Evolutionary conservation across 108 stramenopile species (phyloP).

Genomic region (Nannochloropsis gaditana): DNA sequence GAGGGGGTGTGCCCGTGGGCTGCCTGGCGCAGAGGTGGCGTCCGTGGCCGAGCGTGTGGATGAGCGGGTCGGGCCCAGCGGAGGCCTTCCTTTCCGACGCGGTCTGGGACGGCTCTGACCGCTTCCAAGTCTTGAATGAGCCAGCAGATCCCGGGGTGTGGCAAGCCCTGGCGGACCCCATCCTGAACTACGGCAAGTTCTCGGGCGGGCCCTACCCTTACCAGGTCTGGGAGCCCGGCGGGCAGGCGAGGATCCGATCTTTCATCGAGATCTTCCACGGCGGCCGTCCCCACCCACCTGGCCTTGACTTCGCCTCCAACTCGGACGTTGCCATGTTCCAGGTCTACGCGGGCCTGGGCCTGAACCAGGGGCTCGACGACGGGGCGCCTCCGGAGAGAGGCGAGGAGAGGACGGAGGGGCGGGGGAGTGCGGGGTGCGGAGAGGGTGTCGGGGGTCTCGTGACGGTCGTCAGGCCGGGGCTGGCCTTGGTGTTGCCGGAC

Average conservation of each 20-base stretch:
- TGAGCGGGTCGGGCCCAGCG: neutral
- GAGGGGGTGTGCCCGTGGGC: neutral
- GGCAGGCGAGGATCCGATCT: neutral
- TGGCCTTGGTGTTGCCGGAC: neutral
- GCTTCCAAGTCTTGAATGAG: slow-evolving; percentile 3
- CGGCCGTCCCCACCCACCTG: neutral
- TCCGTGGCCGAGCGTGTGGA: neutral
- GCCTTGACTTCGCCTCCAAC: slow-evolving; percentile 1
- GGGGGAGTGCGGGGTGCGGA: too few relatives aligned
- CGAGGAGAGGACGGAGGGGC: neutral
- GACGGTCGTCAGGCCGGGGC: neutral
- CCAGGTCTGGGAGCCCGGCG: neutral
- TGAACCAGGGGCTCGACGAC: neutral
- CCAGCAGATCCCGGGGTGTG: neutral
- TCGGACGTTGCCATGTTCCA: slow-evolving; percentile 17
- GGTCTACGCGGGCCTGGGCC: neutral
- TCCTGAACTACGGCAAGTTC: neutral
- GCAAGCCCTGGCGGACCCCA: neutral
- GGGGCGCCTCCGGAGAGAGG: neutral
- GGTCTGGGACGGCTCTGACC: neutral
- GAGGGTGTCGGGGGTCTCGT: neutral
- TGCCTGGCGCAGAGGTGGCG: neutral
- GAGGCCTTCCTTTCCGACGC: neutral
- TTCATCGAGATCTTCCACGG: neutral
- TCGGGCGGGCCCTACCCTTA: neutral